Evolutionary conservation across 192 early-diverging fungal genomes (phyloP), one percentile per base, ranked within the genome.

Genomic region (Obelidium mucronatum): DNA sequence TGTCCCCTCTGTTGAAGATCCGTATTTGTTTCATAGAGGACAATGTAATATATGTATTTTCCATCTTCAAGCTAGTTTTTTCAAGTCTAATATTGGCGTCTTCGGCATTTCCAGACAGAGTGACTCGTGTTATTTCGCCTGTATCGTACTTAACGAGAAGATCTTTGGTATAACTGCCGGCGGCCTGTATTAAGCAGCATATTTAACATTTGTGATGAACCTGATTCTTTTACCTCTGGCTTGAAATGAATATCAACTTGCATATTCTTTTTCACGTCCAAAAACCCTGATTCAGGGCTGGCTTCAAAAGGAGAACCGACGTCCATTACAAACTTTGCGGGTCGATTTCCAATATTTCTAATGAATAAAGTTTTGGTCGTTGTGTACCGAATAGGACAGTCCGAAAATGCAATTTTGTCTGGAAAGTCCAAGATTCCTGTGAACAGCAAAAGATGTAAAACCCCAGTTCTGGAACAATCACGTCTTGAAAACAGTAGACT

Each of bases 351-450:
- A 71, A 90, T 86, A 78, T 90, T 90, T 40, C 89, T 77, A 17
- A 90, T 80, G 15, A 87, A 73, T 19, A 90, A 24, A 1, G 81
- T 88, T 48, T 79, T 74, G 5, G 73, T 65, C 0, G 85, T 70
- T 19, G 65, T 69, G 76, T 74, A 76, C 24, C 79, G 71, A 31
- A 90, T 87, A 11, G 86, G 84, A 1, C 61, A 80, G 33, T 84
- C 83, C 6, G 78, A 44, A 65, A 90, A 87, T 17, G 62, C 34
- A 6, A 90, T 67, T 28, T 78, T 60, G 69, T 90, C 88, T 17
- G 87, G 87, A 61, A 90, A 80, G 58, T 90, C 89, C 3, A 90
- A 65, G 0, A 90, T 3, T 26, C 77, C 89, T 89, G 37, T 79
- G 19, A 28, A 17, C n/a, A 26, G n/a, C 28, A 60, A 60, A 8